Percentiles rank a stretch among this genome's conserved stretches.
These are phyloP conservation scores for Debaryomyces psychrophilus DNA, from an alignment of 1,139 yeast genomes.

Conservation along the genomic window DNA sequence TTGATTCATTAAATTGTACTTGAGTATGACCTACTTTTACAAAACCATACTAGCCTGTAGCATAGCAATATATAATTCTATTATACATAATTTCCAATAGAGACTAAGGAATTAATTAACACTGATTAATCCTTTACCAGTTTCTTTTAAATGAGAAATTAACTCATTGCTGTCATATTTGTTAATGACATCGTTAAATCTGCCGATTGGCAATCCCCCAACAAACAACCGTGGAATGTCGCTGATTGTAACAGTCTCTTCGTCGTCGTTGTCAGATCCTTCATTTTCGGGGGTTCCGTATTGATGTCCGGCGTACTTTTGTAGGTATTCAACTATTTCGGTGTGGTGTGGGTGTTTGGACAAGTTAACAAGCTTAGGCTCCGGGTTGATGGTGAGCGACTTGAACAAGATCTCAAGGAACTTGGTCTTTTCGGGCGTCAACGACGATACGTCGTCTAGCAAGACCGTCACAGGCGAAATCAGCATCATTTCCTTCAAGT, in stretches of 20 bases:
- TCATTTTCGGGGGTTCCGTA: slow-evolving; percentile 11
- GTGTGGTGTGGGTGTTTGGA: slow-evolving; percentile 36
- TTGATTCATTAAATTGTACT: no score
- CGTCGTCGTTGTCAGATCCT: slow-evolving; percentile 13
- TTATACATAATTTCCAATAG: neutral
- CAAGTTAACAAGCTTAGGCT: slow-evolving; percentile 33
- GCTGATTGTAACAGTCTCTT: neutral
- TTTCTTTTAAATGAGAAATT: slow-evolving; percentile 23
- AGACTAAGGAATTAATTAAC: slow-evolving; percentile 15
- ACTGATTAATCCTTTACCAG: slow-evolving; percentile 33
- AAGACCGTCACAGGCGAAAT: slow-evolving; percentile 8
- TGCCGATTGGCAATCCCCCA: slow-evolving; percentile 37
- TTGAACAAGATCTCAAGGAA: slow-evolving; percentile 25
- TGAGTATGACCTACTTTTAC: no score
- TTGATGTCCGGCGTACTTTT: slow-evolving; percentile 20
- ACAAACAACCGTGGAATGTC: slow-evolving; percentile 36
- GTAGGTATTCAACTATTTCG: slow-evolving; percentile 29
- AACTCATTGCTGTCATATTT: slow-evolving; percentile 26
- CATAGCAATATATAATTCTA: neutral
- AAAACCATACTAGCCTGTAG: neutral
- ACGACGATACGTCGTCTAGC: slow-evolving; percentile 31
- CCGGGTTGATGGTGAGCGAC: slow-evolving; percentile 33
- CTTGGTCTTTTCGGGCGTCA: slow-evolving; percentile 28
- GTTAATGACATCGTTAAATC: slow-evolving; percentile 27
- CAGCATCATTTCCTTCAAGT: slow-evolving; percentile 11